Evolutionary conservation across 331 rosid genomes (phyloP).

Genomic region (Phaseolus coccineus): DNA sequence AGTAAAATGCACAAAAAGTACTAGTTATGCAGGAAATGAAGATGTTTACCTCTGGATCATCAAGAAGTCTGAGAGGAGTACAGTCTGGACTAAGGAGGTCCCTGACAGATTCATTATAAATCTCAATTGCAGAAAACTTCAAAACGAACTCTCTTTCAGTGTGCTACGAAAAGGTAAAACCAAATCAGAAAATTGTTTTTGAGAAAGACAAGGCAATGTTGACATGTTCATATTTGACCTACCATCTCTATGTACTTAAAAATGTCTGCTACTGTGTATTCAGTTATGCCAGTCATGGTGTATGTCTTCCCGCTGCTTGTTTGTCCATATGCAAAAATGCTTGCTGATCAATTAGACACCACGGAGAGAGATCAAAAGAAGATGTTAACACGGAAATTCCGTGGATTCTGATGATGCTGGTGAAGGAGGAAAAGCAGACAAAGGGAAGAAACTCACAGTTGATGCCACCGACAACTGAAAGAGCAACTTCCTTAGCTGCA

Average conservation of each 20-base stretch:
- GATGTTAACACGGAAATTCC: slow-evolving; percentile 30
- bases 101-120: slow-evolving; percentile 90
- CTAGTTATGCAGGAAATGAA: slow-evolving; percentile 35
- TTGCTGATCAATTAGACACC: slow-evolving; percentile 60
- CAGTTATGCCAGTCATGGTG: slow-evolving; percentile 88
- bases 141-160: slow-evolving; percentile 71
- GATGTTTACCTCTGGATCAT: slow-evolving; percentile 88
- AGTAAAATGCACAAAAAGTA: slow-evolving; percentile 34
- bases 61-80: slow-evolving; percentile 89
- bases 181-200: slow-evolving; percentile 35
- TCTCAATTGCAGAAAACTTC: slow-evolving; percentile 89
- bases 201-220: slow-evolving; percentile 28
- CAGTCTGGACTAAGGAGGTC: slow-evolving; percentile 85
- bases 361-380: background rate
- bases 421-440: slow-evolving; percentile 33
- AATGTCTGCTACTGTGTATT: slow-evolving; percentile 76
- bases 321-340: slow-evolving; percentile 96
- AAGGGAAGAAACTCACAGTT: slow-evolving; percentile 65
- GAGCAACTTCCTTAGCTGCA: slow-evolving; percentile 85
- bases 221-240: slow-evolving; percentile 17
- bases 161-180: slow-evolving; percentile 59
- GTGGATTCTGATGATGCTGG: slow-evolving; percentile 34
- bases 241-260: slow-evolving; percentile 71
- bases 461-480: slow-evolving; percentile 85
- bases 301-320: slow-evolving; percentile 96